Evolutionary conservation across 148 eudicot genomes (phyloP).

Genomic region (Dianthus caryophyllus): DNA sequence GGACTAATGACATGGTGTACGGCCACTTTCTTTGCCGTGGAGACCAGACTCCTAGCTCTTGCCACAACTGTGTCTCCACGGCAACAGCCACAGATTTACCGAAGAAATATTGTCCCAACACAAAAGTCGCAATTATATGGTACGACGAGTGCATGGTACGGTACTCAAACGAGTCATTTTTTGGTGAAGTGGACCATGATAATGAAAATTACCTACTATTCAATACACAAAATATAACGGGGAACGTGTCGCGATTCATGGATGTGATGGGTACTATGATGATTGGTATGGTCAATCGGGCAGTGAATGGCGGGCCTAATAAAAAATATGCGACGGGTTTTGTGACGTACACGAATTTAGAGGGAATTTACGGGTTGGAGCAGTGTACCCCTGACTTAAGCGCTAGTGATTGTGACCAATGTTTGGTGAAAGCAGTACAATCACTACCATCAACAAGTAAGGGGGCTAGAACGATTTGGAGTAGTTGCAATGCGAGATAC

Average conservation of each 20-base stretch:
- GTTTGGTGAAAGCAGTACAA: slow-evolving; percentile 19
- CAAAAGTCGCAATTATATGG: slow-evolving; percentile 26
- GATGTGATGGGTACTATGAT: background rate
- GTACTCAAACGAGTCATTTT: slow-evolving; percentile 23
- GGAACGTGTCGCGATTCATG: slow-evolving; percentile 13
- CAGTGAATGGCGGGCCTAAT: slow-evolving; percentile 4
- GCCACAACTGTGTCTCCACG: slow-evolving; percentile 21
- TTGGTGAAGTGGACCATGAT: background rate
- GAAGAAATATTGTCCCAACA: slow-evolving; percentile 15
- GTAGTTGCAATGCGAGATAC: slow-evolving; percentile 28
- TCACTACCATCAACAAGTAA: background rate
- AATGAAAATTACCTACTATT: too few species aligned
- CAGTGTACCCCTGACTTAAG: slow-evolving; percentile 42
- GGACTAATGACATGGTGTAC: slow-evolving; percentile 17
- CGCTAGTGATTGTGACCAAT: slow-evolving; percentile 20
- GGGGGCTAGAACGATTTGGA: slow-evolving; percentile 21
- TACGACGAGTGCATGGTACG: slow-evolving; percentile 34
- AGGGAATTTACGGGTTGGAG: slow-evolving; percentile 25
- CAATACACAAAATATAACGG: background rate
- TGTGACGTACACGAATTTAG: background rate
- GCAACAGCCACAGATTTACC: slow-evolving; percentile 19
- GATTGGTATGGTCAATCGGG: slow-evolving; percentile 4
- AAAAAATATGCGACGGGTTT: slow-evolving; percentile 26
- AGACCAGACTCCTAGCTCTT: slow-evolving; percentile 19
- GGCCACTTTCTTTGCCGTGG: slow-evolving; percentile 43